Base-by-base conservation (phyloP, 768 basidiomycete genomes). In the Hygrophorus pudorinus region DNA sequence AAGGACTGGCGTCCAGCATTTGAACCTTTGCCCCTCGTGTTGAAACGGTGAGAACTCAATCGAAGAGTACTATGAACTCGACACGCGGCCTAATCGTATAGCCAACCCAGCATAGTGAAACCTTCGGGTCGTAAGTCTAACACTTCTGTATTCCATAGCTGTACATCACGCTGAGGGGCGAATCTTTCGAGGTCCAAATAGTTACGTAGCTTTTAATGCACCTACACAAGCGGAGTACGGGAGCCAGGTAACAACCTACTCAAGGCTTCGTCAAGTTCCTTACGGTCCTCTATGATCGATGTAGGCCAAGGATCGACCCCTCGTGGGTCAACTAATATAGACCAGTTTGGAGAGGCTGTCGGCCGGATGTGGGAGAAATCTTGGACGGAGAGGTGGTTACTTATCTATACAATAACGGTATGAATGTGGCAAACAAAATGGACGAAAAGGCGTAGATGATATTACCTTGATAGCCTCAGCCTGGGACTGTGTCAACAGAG, bases 291-390 rank as follows among this genome's bases (percentile, higher is more conserved):
- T 4, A 53, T 35, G 1, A 27, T 13, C 5, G 38, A 34, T 7
- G 48, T 30, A 3, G 58, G 60, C 63, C 62, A 63, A 1, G 51
- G 41, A 30, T 50, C n/a, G 30, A 37, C 30, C 13, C 39, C 44
- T 28, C 53, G 50, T n/a, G 54, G 55, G 0, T 37, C 33, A 1
- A 50, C 41, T 41, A 71, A 48, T 9, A 60, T 44, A 2, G 67
- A 65, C 81, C 85, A 92, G 59, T 92, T 78, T 9, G 90, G 88
- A 4, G 90, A 92, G 0, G 77, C 78, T 1, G 82, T 78, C 4
- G 72, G 55, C 27, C 79, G 68, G 47, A 91, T 84, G 59, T 91
- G 88, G 14, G 87, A 85, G 56, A 93, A 93, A 51, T 93, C 90
- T 54, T 84, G 84, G 13, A 89, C 76, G 2, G 67, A 48, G n/a